Conservation (phyloP, 2,329 filamentous ascomycete species). For the Xylariaceae sp. region DNA sequence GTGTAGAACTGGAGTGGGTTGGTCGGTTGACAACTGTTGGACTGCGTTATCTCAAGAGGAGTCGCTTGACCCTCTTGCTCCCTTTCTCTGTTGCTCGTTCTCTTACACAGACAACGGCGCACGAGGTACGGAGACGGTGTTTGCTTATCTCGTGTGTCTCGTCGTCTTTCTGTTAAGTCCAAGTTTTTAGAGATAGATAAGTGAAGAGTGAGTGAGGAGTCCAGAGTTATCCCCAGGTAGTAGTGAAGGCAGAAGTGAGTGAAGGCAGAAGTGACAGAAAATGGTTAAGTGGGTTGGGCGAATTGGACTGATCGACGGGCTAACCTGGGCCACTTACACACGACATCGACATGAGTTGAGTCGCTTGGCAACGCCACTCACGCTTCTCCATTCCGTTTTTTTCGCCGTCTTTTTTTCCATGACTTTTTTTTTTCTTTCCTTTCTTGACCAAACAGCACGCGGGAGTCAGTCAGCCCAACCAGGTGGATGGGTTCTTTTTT, state of each 20-base stretch:
- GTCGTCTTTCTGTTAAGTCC: background rate
- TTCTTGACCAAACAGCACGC: background rate
- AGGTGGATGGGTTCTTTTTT: background rate
- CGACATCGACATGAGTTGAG: background rate
- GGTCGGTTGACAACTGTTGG: constrained; percentile 8
- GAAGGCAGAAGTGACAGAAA: background rate
- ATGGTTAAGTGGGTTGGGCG: background rate
- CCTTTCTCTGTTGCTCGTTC: background rate
- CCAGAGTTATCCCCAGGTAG: background rate
- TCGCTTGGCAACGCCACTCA: background rate
- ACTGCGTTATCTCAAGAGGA: background rate
- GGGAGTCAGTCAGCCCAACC: background rate
- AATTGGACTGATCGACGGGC: background rate
- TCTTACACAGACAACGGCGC: constrained; percentile 1
- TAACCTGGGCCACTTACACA: background rate
- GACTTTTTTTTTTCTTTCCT: no score
- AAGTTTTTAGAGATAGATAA: no score
- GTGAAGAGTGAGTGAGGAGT: background rate
- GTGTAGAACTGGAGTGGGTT: constrained; percentile 18
- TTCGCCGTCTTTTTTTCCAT: no score
- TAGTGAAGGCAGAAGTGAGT: background rate
- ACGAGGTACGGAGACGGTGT: background rate
- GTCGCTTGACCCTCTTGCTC: constrained; percentile 10
- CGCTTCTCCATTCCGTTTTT: no score
- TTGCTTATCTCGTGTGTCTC: background rate